Conservation (phyloP, 495 filamentous ascomycete genomes). For the Neurospora intermedia region DNA sequence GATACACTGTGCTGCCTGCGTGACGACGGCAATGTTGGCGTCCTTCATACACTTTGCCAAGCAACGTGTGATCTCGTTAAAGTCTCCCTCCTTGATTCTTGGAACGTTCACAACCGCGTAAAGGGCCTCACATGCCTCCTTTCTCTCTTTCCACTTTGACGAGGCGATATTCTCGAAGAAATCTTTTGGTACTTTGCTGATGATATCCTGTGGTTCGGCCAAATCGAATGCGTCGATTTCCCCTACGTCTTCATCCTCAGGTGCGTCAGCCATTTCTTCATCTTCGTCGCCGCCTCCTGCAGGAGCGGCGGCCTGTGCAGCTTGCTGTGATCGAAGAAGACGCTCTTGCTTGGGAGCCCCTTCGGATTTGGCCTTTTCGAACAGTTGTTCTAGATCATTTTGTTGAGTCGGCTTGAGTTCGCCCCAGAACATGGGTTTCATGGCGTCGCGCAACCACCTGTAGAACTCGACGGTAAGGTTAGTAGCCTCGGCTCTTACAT, state of each 20-base stretch:
- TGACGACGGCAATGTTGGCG: constrained; percentile 92
- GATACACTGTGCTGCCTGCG: constrained; percentile 86
- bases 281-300: constrained; percentile 44
- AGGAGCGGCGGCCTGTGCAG: constrained; percentile 58
- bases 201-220: constrained; percentile 78
- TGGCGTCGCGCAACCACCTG: constrained; percentile 92
- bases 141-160: constrained; percentile 96
- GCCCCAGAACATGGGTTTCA: constrained; percentile 96
- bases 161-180: constrained; percentile 74
- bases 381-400: constrained; percentile 84
- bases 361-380: constrained; percentile 86
- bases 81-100: constrained; percentile 83
- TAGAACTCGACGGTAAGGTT: constrained; percentile 91
- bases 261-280: constrained; percentile 44
- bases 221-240: constrained; percentile 81
- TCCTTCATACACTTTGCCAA: constrained; percentile 98
- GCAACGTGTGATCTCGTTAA: constrained; percentile 66
- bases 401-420: constrained; percentile 96
- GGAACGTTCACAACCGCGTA: constrained; percentile 71
- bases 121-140: constrained; percentile 83
- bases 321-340: constrained; percentile 81
- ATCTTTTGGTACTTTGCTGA: constrained; percentile 71
- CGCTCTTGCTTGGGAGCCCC: constrained; percentile 81
- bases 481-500: constrained; percentile 89
- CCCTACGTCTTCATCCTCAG: constrained; percentile 53